Percentiles rank a stretch among this genome's conserved stretches.
phyloP scores from a whole-genome alignment of 169 alveolate species.

The Perkinsus chesapeaki region DNA sequence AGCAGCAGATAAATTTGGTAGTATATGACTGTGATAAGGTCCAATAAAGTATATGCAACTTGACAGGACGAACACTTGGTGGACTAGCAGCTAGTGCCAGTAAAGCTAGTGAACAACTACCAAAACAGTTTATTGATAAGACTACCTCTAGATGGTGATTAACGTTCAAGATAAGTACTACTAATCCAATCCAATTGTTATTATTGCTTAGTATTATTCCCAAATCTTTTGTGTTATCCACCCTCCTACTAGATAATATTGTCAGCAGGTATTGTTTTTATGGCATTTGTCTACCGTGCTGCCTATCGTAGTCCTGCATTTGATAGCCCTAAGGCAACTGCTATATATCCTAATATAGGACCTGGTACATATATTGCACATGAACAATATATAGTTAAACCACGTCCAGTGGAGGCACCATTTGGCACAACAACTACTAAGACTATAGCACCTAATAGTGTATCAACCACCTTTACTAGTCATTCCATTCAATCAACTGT shows the following conservation, averaged over 20 bases:
- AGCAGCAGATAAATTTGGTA: not conserved
- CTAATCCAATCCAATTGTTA: not conserved
- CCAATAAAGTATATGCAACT: not conserved
- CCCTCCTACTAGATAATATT: not conserved
- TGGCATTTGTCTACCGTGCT: not conserved
- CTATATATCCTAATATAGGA: not conserved
- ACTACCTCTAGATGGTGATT: not conserved
- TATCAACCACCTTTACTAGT: not conserved
- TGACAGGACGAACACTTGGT: not conserved
- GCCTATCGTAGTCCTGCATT: not conserved
- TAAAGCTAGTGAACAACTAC: not conserved
- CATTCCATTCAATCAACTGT: not conserved
- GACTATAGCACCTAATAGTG: not conserved
- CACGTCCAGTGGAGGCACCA: not conserved
- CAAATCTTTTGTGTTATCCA: not conserved
- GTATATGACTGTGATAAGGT: not conserved
- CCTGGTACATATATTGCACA: not conserved
- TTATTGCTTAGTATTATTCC: not conserved
- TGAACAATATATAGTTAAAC: not conserved
- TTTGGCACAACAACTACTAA: not conserved
- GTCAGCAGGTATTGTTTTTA: not conserved
- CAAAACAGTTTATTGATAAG: not conserved
- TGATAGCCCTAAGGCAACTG: not conserved
- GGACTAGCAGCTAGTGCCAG: not conserved
- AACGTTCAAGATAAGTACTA: no score